These are phyloP conservation scores for Leccinum incarnatum DNA, from an alignment of 768 basidiomycete species.

Conservation along the genomic window DNA sequence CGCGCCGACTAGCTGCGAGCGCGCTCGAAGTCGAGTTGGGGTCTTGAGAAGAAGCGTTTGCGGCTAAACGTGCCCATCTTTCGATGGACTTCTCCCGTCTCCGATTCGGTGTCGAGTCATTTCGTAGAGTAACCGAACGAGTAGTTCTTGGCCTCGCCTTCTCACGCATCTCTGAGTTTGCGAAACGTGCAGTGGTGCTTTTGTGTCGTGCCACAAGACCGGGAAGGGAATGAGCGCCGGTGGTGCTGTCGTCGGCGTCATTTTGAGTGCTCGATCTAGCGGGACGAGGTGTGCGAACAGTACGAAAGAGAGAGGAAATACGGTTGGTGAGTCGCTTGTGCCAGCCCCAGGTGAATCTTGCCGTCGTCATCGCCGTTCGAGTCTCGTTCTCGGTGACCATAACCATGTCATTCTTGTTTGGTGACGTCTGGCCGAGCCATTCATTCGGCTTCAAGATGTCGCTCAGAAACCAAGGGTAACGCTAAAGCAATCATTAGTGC, in stretches of 20 bases:
- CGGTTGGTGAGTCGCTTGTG: constrained; percentile 40
- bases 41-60: constrained; percentile 21
- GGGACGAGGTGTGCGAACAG: constrained; percentile 33
- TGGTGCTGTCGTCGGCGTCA: constrained; percentile 21
- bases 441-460: constrained; percentile 63
- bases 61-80: constrained; percentile 32
- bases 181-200: constrained; percentile 16
- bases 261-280: constrained; percentile 11
- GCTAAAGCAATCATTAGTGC: constrained; percentile 35
- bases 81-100: constrained; percentile 33
- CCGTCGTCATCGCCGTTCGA: constrained; percentile 63
- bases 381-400: constrained; percentile 77
- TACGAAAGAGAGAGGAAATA: constrained; percentile 51
- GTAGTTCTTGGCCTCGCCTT: constrained; percentile 28
- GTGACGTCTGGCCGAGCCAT: constrained; percentile 70
- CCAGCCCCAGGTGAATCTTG: constrained; percentile 64
- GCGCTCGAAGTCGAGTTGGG: constrained; percentile 11
- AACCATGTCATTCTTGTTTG: constrained; percentile 45
- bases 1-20: constrained; percentile 19
- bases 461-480: constrained; percentile 60
- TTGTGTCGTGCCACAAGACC: constrained; percentile 25
- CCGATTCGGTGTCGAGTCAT: constrained; percentile 22
- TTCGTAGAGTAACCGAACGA: constrained; percentile 19
- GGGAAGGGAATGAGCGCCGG: constrained; percentile 35
- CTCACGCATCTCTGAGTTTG: constrained; percentile 17